A percentile compares a stretch with the other conserved stretches of the same genome.
phyloP scores from a whole-genome alignment of 2,329 filamentous ascomycete species.

The Beauveria bassiana region DNA sequence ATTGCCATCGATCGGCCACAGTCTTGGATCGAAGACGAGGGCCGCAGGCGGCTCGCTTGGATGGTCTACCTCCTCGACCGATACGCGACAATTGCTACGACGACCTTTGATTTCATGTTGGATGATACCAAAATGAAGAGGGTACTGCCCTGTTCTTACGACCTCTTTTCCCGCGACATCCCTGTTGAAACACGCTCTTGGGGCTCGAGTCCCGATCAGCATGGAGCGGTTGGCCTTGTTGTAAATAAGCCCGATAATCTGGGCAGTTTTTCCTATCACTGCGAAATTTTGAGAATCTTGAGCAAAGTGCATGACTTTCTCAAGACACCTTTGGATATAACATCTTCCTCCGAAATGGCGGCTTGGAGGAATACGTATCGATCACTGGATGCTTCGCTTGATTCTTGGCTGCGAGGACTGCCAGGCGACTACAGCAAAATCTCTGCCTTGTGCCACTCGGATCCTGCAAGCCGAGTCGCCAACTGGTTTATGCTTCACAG shows the following conservation, averaged over 20 bases:
- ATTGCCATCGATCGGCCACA: slow-evolving; percentile 28
- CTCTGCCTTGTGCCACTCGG: slow-evolving; percentile 36
- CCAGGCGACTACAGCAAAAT: slow-evolving; percentile 39
- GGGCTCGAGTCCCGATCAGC: slow-evolving; percentile 18
- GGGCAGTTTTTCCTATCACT: slow-evolving; percentile 38
- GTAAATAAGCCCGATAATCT: slow-evolving; percentile 34
- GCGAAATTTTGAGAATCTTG: slow-evolving; percentile 35
- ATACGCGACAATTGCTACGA: slow-evolving; percentile 35
- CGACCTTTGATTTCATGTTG: slow-evolving; percentile 34
- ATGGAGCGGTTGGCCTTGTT: slow-evolving; percentile 19
- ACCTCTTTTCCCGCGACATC: slow-evolving; percentile 35
- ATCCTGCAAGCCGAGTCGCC: slow-evolving; percentile 36
- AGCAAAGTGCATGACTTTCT: slow-evolving; percentile 37
- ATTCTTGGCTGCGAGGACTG: slow-evolving; percentile 34
- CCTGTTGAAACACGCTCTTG: slow-evolving; percentile 34
- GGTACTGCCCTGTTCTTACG: slow-evolving; percentile 35
- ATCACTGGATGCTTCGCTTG: slow-evolving; percentile 30
- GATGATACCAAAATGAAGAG: slow-evolving; percentile 32
- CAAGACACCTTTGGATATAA: slow-evolving; percentile 31
- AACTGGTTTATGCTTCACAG: slow-evolving; percentile 40
- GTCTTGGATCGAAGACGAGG: slow-evolving; percentile 39
- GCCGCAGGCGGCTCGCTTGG: slow-evolving; percentile 34
- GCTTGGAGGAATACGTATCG: slow-evolving; percentile 34
- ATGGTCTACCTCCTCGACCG: slow-evolving; percentile 38
- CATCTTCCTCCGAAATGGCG: slow-evolving; percentile 29